Percentiles rank a stretch among this genome's conserved stretches.
Conservation (phyloP, 164 flowering plant species). For the Vitis amurensis region DNA sequence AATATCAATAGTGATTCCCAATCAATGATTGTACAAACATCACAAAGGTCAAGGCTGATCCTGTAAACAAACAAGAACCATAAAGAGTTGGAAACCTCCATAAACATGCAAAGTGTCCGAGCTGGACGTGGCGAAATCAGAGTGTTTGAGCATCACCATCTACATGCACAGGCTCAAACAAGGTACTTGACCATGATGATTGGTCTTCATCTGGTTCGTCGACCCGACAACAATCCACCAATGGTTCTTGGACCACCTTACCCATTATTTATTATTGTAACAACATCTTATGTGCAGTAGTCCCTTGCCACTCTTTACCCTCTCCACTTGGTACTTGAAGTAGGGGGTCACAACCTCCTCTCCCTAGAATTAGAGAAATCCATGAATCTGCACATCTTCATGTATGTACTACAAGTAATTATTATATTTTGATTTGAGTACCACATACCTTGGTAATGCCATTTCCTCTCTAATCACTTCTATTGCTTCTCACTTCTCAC, state of each 20-base stretch:
- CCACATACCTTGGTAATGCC: no score
- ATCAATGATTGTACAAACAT: neutral
- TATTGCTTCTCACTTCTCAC: no score
- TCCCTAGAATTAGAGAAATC: no score
- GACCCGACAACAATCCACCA: slow-evolving; percentile 7
- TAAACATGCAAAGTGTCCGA: neutral
- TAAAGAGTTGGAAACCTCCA: no score
- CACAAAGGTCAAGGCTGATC: neutral
- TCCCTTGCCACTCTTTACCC: neutral
- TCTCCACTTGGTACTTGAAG: no score
- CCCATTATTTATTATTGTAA: slow-evolving; percentile 14
- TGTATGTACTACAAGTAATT: no score
- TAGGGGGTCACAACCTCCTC: no score
- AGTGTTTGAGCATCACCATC: neutral
- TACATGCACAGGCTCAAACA: neutral
- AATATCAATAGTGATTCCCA: slow-evolving; percentile 12
- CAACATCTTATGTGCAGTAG: slow-evolving; percentile 7
- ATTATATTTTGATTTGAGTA: no score
- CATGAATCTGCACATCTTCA: no score
- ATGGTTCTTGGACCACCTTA: neutral
- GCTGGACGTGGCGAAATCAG: neutral
- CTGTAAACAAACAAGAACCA: neutral
- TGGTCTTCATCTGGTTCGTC: slow-evolving; percentile 7
- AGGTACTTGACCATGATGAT: neutral
- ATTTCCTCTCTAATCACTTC: no score